phyloP scores from a whole-genome alignment of 352 stramenopile genomes.

The Globisporangium nodosum region DNA sequence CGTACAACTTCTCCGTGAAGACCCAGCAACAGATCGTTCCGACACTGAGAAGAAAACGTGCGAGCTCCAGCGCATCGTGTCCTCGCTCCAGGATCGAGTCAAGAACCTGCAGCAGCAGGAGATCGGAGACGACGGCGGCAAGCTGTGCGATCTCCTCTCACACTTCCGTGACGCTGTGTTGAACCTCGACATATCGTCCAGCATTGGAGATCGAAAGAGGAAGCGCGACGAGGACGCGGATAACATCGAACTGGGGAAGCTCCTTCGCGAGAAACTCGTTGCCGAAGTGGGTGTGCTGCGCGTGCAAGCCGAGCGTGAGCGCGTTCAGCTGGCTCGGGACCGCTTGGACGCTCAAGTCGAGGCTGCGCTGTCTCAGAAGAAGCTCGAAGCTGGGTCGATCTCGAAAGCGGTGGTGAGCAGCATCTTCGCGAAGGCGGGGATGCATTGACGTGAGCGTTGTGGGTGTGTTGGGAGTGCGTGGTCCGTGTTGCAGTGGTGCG shows the following conservation, averaged over 20 bases:
- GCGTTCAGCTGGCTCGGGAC: constrained; percentile 18
- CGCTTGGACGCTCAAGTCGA: constrained; percentile 28
- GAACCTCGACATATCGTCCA: constrained; percentile 12
- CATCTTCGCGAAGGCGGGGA: constrained; percentile 12
- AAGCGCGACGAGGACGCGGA: constrained; percentile 12
- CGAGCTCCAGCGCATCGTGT: constrained; percentile 2
- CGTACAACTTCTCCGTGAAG: not conserved
- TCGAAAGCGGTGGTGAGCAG: constrained; percentile 18
- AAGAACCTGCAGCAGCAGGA: constrained; percentile 8
- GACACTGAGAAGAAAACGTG: not conserved
- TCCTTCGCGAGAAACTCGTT: constrained; percentile 14
- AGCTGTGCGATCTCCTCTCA: constrained; percentile 7
- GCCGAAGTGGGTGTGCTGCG: constrained; percentile 13
- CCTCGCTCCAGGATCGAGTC: constrained; percentile 8
- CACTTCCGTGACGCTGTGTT: constrained; percentile 25
- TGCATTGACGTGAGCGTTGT: not conserved
- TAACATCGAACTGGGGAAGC: constrained; percentile 16
- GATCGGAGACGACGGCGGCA: not conserved
- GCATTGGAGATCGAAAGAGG: constrained; percentile 8
- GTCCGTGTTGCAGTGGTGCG: not conserved
- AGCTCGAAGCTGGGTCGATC: constrained; percentile 22
- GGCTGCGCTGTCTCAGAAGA: constrained; percentile 23
- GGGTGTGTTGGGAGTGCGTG: not conserved
- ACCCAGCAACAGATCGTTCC: not conserved
- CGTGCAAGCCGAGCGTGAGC: constrained; percentile 26